Conservation (phyloP, 1,284 basidiomycete species). For the Ganoderma lingzhi region DNA sequence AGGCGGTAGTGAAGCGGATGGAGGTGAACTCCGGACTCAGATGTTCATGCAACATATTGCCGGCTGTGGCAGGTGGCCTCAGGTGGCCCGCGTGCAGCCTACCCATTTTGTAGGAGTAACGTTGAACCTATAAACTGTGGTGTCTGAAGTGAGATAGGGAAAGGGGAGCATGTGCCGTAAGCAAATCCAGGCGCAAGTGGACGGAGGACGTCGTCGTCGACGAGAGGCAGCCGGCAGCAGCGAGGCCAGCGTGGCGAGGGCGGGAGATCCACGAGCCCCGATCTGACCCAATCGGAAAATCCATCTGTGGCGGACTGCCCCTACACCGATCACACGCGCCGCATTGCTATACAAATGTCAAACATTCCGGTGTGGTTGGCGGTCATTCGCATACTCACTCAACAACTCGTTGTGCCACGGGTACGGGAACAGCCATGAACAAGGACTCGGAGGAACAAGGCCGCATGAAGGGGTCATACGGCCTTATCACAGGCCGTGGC, state of each 20-base stretch:
- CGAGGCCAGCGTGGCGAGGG: neutral
- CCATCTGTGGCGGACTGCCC: too few relatives aligned
- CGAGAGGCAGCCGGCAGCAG: neutral
- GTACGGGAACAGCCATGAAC: too few relatives aligned
- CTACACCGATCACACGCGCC: neutral
- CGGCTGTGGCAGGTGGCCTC: neutral
- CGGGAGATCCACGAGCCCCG: too few relatives aligned
- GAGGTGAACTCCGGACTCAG: neutral
- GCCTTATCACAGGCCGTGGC: too few relatives aligned
- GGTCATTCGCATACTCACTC: too few relatives aligned
- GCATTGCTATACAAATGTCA: too few relatives aligned
- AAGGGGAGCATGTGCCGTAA: neutral
- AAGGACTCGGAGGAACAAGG: too few relatives aligned
- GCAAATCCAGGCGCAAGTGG: neutral
- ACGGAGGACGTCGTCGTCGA: neutral
- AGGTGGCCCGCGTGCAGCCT: neutral
- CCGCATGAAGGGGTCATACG: too few relatives aligned
- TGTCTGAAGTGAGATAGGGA: neutral
- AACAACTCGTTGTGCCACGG: too few relatives aligned
- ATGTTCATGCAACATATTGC: neutral
- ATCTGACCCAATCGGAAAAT: neutral
- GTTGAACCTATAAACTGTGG: neutral
- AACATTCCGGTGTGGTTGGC: too few relatives aligned
- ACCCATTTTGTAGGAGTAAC: neutral
- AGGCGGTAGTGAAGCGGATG: neutral